phyloP scores from a whole-genome alignment of 139 green algal species.

The Chlamydomonas incerta region DNA sequence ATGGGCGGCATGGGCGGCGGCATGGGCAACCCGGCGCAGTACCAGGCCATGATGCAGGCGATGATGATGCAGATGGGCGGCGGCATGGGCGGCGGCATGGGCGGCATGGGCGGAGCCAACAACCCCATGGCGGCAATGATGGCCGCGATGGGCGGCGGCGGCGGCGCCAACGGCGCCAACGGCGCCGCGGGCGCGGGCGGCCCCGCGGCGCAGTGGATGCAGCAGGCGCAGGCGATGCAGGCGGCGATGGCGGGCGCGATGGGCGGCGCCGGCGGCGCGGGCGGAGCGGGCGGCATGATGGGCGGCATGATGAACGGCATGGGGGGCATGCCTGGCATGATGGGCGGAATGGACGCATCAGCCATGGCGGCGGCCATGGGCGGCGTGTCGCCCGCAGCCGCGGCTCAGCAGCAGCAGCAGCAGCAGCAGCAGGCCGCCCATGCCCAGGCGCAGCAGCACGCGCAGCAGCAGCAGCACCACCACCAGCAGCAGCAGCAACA shows the following conservation, averaged over 20 bases:
- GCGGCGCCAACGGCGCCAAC: not conserved
- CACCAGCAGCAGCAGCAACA: no score
- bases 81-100: conserved; percentile 12
- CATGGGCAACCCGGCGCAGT: conserved; percentile 6
- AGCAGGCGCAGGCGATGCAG: conserved; percentile 28
- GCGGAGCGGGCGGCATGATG: not conserved
- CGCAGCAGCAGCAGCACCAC: no score
- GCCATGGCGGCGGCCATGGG: not conserved
- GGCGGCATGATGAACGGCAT: not conserved
- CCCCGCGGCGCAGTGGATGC: conserved; percentile 20
- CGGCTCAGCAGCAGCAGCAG: no score
- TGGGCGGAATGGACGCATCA: not conserved
- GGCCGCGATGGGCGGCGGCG: conserved; percentile 1
- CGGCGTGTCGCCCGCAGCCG: no score
- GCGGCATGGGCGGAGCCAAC: not conserved
- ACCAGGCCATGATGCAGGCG: conserved; percentile 10
- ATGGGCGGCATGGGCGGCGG: not conserved
- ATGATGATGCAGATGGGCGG: conserved; percentile 38
- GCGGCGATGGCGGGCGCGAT: conserved; percentile 4
- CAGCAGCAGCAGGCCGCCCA: no score
- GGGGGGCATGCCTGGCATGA: not conserved
- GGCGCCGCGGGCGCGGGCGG: not conserved
- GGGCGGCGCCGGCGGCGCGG: not conserved
- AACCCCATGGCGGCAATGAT: not conserved
- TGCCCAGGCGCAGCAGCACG: no score